Evolutionary conservation across 257 asterid genomes (phyloP).

Genomic region (Solanum tarijense): DNA sequence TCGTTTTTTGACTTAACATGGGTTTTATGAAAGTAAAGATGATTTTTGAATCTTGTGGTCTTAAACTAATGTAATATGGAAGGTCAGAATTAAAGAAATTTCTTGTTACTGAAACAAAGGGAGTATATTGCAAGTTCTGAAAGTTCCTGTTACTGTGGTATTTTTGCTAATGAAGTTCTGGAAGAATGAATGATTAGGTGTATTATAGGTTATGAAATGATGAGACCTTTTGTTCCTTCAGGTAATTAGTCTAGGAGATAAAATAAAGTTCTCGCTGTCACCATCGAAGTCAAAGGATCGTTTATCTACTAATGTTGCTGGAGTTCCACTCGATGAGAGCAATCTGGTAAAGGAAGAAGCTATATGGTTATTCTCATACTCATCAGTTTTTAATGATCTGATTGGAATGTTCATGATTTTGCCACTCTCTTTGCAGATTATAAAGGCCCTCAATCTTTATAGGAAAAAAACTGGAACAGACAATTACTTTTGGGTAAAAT

Average conservation of each 20-base stretch:
- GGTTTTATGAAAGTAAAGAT: not conserved
- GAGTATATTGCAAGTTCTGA: not conserved
- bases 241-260: constrained; percentile 94
- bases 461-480: constrained; percentile 77
- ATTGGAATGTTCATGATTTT: not conserved
- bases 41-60: not conserved
- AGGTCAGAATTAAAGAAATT: not conserved
- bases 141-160: not conserved
- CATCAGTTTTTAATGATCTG: not conserved
- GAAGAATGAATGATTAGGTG: not conserved
- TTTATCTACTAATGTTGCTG: constrained; percentile 67
- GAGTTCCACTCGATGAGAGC: constrained; percentile 74
- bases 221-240: constrained; percentile 21
- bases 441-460: constrained; percentile 90
- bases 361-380: not conserved
- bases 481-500: constrained; percentile 72
- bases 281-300: constrained; percentile 74
- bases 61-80: not conserved
- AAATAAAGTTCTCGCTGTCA: constrained; percentile 72
- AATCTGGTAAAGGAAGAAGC: constrained; percentile 43
- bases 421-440: constrained; percentile 53
- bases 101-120: not conserved
- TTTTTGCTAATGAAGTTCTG: not conserved
- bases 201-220: not conserved
- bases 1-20: not conserved